These are phyloP conservation scores for Tulasnella sp. DNA, from an alignment of 768 basidiomycete genomes.

Conservation along the genomic window DNA sequence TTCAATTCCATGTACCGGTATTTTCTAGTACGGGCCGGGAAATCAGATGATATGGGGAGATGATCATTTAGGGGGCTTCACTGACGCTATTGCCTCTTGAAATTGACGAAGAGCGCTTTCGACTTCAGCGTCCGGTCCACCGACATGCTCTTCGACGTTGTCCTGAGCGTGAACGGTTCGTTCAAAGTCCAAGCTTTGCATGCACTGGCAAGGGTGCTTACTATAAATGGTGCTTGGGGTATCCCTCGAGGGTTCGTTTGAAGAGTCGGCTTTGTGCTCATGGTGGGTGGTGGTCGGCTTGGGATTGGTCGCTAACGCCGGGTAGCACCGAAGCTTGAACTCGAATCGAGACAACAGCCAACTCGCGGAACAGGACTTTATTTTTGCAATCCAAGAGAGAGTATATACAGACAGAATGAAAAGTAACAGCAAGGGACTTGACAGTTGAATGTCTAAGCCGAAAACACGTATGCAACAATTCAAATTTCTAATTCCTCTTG, in stretches of 20 bases:
- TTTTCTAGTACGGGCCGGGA: conserved; percentile 49
- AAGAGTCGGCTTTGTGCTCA: conserved; percentile 21
- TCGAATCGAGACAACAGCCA: background rate
- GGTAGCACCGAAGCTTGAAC: background rate
- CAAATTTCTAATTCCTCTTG: background rate
- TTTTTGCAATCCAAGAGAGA: background rate
- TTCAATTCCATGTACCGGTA: conserved; percentile 97
- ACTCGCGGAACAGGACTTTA: background rate
- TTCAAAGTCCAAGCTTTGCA: background rate
- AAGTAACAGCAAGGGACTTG: background rate
- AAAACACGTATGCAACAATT: background rate
- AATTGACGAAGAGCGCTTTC: conserved; percentile 72
- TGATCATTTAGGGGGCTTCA: conserved; percentile 7
- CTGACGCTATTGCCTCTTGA: conserved; percentile 92
- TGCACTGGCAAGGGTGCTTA: conserved; percentile 37
- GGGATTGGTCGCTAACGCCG: background rate
- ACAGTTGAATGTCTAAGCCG: conserved; percentile 6
- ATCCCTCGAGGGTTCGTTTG: conserved; percentile 86
- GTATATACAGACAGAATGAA: background rate
- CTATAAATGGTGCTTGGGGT: conserved; percentile 91
- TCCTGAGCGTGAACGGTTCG: conserved; percentile 41
- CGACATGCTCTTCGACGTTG: conserved; percentile 80
- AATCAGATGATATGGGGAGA: background rate
- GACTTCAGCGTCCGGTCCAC: conserved; percentile 65
- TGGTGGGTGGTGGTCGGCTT: background rate